These are phyloP conservation scores for Candolleomyces aberdarensis DNA, from an alignment of 768 basidiomycete genomes.

Conservation along the genomic window DNA sequence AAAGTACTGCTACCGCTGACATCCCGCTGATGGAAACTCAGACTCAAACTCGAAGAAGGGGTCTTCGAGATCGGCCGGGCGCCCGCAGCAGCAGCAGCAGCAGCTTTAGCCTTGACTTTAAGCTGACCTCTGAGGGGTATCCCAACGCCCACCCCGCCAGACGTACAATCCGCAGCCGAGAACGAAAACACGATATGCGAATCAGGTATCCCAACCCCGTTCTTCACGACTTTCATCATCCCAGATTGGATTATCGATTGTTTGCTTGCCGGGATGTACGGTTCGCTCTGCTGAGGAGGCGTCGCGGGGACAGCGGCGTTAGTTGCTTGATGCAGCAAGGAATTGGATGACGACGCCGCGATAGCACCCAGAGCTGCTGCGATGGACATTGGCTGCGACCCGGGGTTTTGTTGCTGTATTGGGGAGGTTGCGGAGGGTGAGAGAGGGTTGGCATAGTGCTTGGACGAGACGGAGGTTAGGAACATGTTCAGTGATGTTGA, in stretches of 20 bases:
- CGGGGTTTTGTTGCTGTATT: neutral
- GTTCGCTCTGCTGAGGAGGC: neutral
- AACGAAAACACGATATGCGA: constrained; percentile 18
- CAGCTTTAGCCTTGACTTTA: neutral
- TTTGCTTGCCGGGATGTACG: constrained; percentile 6
- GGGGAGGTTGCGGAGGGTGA: neutral
- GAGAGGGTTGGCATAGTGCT: neutral
- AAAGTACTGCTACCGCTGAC: no score
- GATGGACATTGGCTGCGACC: constrained; percentile 1
- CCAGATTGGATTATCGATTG: constrained; percentile 4
- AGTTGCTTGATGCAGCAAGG: no score
- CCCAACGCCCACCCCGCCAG: constrained; percentile 3
- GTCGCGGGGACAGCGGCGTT: neutral
- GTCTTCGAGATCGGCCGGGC: no score
- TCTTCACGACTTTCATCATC: constrained; percentile 9
- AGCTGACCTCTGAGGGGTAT: constrained; percentile 15
- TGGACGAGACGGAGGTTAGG: neutral
- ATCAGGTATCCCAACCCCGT: neutral
- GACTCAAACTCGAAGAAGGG: no score
- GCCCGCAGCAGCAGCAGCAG: neutral
- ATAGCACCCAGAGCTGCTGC: constrained; percentile 1
- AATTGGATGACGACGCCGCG: neutral
- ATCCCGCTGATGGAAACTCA: no score
- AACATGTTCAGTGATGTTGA: constrained; percentile 76
- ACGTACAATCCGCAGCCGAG: constrained; percentile 28